Evolutionary conservation across 495 filamentous ascomycete genomes (phyloP), one percentile per base, ranked within the genome.

Genomic region (Tuber microsphaerosporum): DNA sequence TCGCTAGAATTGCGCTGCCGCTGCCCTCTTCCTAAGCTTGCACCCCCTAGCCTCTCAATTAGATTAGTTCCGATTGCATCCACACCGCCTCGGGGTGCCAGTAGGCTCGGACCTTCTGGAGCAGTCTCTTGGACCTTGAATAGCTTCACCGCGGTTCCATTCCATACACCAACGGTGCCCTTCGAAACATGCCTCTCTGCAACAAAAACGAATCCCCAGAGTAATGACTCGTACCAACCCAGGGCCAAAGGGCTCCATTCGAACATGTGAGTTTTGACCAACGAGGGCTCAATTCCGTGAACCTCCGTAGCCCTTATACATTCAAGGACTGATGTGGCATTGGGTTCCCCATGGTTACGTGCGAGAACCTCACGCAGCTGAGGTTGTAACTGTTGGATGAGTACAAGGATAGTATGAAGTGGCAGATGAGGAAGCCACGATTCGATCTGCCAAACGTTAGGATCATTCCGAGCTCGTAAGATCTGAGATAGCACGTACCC

Each of bases 151-250:
- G 84, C 84, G 7, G 96, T 98, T 26, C 92, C 91, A 79, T 97
- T 97, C 95, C 95, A 99, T 2, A 98, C 90, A 22, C 95, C 94
- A n/a, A 93, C 91, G 1, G 92, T 94, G 44, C 95, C 95, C 83
- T 90, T 92, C 1, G 91, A 87, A 5, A 97, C 91, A 69, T 93
- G 89, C 89, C 97, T 92, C 84, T 99, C 95, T 77, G 89, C 90
- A 43, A 90, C 88, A 84, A 97, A 99, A 77, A 97, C 90, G 84
- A 97, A 94, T n/a, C 93, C 90, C 95, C 95, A 99, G 10, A 99
- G 88, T 31, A 98, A 84, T 0, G 91, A 93, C 83, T 97, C 93
- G 81, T 99, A 99, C 95, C 95, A 99, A 70, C 96, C 95, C 51
- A 99, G 88, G 0, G 92, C 92, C 17, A 97, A 86, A 0, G 93